Base-by-base conservation (phyloP, 768 basidiomycete species). In the Boletus edulis region DNA sequence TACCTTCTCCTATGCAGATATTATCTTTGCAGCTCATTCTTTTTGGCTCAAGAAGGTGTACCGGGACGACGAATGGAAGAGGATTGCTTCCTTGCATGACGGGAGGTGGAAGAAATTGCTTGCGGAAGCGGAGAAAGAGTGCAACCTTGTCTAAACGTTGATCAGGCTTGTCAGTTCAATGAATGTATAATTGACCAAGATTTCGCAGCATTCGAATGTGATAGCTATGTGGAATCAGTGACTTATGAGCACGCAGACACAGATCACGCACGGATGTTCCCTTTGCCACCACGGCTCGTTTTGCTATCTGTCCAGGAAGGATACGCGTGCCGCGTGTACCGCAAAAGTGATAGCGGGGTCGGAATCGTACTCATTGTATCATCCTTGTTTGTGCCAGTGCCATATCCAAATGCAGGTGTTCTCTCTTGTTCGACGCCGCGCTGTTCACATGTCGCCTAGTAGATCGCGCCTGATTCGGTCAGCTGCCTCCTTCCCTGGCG, bases 401-500 rank as follows among this genome's bases (percentile, higher is more conserved):
- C 20, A 20, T 20, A 20, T 20, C 20, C 20, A 20, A 20, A 20
- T 20, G 20, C 20, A 20, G 20, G 20, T 20, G 20, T 20, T 20
- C 20, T 20, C 20, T 20, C 20, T 20, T 20, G 20, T 1, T 20
- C 20, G 20, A 20, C 20, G 20, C 20, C 20, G 20, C 20, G 20
- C 20, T 20, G 20, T 20, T 20, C 20, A 20, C 20, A 78, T 73
- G 54, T 81, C 78, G 22, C 78, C 80, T 20, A 92, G 71, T 3
- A 91, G 73, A 66, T 87, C 85, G 31, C 76, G 76, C 48, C 81
- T 79, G 49, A 93, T 89, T 14, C 86, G 78, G 12, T 79, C 75
- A 1, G 87, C 88, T 4, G 89, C 91, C 55, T 85, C 83, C 63
- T 81, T 86, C 31, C 77, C 79, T 0, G 92, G 92, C 3, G 91